These are phyloP conservation scores for Hylodesmum podocarpum DNA, from an alignment of 306 rosid species.

Conservation along the genomic window DNA sequence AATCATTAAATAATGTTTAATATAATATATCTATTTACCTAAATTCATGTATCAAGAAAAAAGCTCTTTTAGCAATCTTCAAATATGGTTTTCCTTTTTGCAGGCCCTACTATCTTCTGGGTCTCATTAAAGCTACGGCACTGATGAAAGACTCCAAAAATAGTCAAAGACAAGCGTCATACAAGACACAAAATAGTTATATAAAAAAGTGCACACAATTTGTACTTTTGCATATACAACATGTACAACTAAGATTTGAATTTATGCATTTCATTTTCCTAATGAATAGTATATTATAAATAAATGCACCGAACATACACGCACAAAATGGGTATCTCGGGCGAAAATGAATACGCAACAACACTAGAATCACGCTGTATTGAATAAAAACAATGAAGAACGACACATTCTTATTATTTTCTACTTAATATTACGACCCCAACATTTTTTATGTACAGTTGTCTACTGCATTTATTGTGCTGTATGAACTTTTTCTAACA, in stretches of 20 bases:
- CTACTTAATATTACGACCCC: not conserved
- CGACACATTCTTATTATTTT: not conserved
- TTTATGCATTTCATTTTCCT: not conserved
- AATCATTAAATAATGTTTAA: not conserved
- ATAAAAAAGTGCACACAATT: not conserved
- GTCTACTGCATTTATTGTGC: not conserved
- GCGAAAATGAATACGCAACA: not conserved
- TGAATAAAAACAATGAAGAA: not conserved
- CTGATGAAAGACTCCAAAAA: constrained; percentile 19
- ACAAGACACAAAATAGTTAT: not conserved
- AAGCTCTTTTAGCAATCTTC: not conserved
- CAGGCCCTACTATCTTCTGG: not conserved
- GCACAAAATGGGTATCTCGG: not conserved
- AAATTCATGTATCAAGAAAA: not conserved
- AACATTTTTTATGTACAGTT: not conserved
- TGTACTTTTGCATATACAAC: constrained; percentile 1
- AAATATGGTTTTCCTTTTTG: not conserved
- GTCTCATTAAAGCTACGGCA: constrained; percentile 1
- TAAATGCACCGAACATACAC: not conserved
- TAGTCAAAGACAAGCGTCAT: constrained; percentile 26
- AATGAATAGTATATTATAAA: too few relatives aligned
- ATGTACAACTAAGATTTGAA: constrained; percentile 6
- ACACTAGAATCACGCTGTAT: not conserved
- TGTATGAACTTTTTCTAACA: not conserved
- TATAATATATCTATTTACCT: not conserved